Percentiles rank a stretch among this genome's conserved stretches.
phyloP scores from a whole-genome alignment of 805 yeast genomes.

The Starmerella bombicola region DNA sequence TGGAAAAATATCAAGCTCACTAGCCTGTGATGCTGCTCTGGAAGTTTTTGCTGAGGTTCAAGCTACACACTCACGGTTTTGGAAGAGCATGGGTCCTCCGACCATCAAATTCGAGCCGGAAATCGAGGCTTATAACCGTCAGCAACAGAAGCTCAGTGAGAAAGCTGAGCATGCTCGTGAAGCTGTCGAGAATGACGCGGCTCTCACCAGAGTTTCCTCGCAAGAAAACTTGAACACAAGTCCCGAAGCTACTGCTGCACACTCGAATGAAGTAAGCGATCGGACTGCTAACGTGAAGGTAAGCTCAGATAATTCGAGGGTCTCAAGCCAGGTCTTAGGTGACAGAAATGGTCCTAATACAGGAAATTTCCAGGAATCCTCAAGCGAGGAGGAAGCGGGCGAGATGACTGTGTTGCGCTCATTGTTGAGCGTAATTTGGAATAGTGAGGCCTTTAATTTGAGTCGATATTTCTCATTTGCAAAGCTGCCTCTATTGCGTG shows the following conservation, averaged over 20 bases:
- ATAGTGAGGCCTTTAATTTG: constrained; percentile 46
- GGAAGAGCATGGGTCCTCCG: constrained; percentile 58
- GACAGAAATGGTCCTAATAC: neutral
- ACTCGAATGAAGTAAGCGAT: neutral
- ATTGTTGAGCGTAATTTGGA: constrained; percentile 62
- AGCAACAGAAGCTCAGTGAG: constrained; percentile 16
- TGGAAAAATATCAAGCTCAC: constrained; percentile 44
- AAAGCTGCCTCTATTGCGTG: constrained; percentile 46
- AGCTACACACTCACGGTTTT: constrained; percentile 66
- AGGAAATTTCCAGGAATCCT: neutral
- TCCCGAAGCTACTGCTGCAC: neutral
- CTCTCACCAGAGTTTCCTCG: neutral
- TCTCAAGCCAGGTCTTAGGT: neutral
- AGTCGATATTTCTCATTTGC: constrained; percentile 48
- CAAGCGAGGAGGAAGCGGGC: neutral
- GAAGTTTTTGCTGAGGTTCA: constrained; percentile 72
- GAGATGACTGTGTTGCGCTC: constrained; percentile 11
- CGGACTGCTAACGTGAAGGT: neutral
- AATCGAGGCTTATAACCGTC: constrained; percentile 16
- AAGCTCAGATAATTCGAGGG: neutral
- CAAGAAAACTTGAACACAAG: neutral
- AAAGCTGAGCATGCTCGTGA: constrained; percentile 16
- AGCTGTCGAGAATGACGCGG: neutral
- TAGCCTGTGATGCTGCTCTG: constrained; percentile 66
- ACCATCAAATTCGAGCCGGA: constrained; percentile 18